A percentile compares a stretch with the other conserved stretches of the same genome.
Evolutionary conservation across 768 basidiomycete species (phyloP).

Genomic region (Grammothele lineata): DNA sequence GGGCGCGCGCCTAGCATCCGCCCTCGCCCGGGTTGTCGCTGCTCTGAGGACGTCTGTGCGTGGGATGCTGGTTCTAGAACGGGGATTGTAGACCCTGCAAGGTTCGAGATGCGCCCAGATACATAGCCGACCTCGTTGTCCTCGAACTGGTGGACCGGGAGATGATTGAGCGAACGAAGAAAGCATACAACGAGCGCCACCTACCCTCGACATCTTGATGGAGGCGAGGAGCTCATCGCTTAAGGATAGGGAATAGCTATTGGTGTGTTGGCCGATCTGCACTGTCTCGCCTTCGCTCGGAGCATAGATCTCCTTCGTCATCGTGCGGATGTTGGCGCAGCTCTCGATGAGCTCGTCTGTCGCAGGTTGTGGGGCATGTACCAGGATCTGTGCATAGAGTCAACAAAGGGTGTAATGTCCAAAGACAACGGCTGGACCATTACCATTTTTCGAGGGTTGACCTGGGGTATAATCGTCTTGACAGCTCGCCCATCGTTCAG

Average conservation of each 20-base stretch:
- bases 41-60: constrained; percentile 1
- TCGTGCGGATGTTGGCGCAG: constrained; percentile 77
- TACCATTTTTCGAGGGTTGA: constrained; percentile 95
- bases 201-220: constrained; percentile 81
- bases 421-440: no score
- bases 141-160: constrained; percentile 71
- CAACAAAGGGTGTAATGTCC: no score
- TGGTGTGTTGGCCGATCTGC: constrained; percentile 94
- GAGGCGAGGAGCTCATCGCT: constrained; percentile 82
- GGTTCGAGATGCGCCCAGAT: constrained; percentile 79
- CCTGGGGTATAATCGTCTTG: constrained; percentile 93
- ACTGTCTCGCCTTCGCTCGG: constrained; percentile 73
- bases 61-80: constrained; percentile 64
- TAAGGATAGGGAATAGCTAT: constrained; percentile 90
- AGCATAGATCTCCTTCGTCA: constrained; percentile 90
- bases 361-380: constrained; percentile 67
- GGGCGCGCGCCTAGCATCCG: constrained; percentile 64
- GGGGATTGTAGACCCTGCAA: constrained; percentile 85
- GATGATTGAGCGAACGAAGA: background rate
- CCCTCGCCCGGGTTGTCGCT: constrained; percentile 24
- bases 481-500: constrained; percentile 95
- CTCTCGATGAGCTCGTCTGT: constrained; percentile 74
- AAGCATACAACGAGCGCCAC: no score
- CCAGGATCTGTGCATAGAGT: constrained; percentile 82
- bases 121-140: constrained; percentile 96